These are phyloP conservation scores for Eruca vesicaria DNA, from an alignment of 441 rosid genomes.

Conservation along the genomic window DNA sequence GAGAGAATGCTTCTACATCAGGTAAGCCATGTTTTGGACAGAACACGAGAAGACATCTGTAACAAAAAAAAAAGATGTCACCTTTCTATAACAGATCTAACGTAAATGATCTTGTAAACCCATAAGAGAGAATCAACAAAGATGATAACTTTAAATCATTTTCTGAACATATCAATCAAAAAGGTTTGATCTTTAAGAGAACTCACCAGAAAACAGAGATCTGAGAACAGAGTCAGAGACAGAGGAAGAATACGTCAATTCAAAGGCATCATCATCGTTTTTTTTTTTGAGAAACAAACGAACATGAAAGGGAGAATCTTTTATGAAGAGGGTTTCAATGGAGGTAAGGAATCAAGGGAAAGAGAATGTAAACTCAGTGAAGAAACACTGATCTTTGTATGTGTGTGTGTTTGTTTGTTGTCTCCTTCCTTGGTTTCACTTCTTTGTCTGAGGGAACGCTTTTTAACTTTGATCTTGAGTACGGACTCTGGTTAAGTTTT, in stretches of 20 bases:
- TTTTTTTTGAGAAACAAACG: too few species aligned
- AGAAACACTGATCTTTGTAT: conserved; percentile 6
- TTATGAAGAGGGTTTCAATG: background rate
- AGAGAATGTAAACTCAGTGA: conserved; percentile 40
- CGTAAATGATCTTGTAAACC: background rate
- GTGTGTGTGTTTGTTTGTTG: background rate
- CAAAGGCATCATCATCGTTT: background rate
- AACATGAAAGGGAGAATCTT: too few species aligned
- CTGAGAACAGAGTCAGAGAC: too few species aligned
- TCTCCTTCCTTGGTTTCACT: conserved; percentile 26
- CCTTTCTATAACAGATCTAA: conserved; percentile 15
- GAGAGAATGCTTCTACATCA: background rate
- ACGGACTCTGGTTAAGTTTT: conserved; percentile 37
- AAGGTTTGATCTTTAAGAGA: conserved; percentile 34
- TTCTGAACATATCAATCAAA: conserved; percentile 16
- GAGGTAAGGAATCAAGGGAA: conserved; percentile 33
- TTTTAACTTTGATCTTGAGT: conserved; percentile 33
- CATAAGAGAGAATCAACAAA: conserved; percentile 19
- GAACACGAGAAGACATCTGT: background rate
- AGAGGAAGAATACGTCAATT: background rate
- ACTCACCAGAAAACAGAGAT: conserved; percentile 1
- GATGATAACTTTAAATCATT: background rate
- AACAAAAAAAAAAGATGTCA: background rate
- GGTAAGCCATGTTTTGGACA: background rate
- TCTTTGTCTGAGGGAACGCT: conserved; percentile 16